Evolutionary conservation across 2,329 filamentous ascomycete species (phyloP).

Genomic region (Xylariales sp.): DNA sequence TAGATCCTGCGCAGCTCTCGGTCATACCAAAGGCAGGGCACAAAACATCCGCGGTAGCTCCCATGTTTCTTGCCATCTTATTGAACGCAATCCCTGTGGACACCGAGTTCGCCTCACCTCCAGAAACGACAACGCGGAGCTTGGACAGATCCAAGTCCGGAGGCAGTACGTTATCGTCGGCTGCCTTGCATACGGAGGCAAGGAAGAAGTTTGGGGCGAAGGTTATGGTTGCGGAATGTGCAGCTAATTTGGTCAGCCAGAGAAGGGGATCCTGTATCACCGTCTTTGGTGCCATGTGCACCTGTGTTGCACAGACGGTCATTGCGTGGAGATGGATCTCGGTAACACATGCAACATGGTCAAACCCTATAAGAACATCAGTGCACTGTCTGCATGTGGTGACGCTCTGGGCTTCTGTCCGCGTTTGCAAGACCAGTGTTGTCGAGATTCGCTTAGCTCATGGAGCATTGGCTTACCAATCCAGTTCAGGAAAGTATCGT

Average conservation of each 20-base stretch:
- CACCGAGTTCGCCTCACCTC: slow-evolving; percentile 9
- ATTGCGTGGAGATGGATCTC: slow-evolving; percentile 43
- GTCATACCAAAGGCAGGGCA: slow-evolving; percentile 11
- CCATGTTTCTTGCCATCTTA: not conserved
- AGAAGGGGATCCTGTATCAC: slow-evolving; percentile 27
- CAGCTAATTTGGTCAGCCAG: slow-evolving; percentile 30
- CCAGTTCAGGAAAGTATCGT: slow-evolving; percentile 33
- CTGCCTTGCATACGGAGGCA: slow-evolving; percentile 1
- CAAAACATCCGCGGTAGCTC: not conserved
- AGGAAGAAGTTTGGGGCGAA: slow-evolving; percentile 26
- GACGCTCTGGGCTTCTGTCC: too few species aligned
- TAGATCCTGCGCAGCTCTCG: slow-evolving; percentile 10
- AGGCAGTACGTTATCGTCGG: not conserved
- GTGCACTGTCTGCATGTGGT: too few species aligned
- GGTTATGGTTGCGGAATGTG: slow-evolving; percentile 30
- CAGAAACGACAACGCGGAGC: slow-evolving; percentile 6
- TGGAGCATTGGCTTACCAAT: slow-evolving; percentile 27
- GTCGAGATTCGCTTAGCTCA: too few species aligned
- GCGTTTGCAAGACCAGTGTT: too few species aligned
- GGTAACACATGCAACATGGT: slow-evolving; percentile 41
- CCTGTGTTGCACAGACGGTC: slow-evolving; percentile 28
- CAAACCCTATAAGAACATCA: slow-evolving; percentile 26
- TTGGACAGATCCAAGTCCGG: not conserved
- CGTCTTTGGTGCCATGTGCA: slow-evolving; percentile 32
- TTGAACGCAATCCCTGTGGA: slow-evolving; percentile 9